Conservation (phyloP, 2,329 filamentous ascomycete genomes). For the Teratosphaeria pseudoeucalypti region DNA sequence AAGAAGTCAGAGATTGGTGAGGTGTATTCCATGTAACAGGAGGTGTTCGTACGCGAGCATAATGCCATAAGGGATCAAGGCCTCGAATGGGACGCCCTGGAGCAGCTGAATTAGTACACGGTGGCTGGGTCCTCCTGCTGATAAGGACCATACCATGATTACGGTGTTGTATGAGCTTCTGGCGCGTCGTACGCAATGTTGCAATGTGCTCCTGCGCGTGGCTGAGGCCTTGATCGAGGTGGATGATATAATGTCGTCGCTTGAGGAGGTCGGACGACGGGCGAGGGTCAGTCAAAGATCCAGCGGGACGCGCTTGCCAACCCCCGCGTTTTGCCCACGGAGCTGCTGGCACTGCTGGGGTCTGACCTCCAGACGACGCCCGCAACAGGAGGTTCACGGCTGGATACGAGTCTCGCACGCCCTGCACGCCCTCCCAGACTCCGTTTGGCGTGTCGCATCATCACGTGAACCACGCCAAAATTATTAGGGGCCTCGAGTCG, state of each 20-base stretch:
- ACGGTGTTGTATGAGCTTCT: neutral
- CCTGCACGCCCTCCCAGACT: neutral
- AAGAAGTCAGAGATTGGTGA: neutral
- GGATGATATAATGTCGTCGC: neutral
- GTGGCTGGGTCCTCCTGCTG: neutral
- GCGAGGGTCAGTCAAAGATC: neutral
- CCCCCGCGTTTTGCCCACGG: neutral
- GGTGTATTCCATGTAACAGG: neutral
- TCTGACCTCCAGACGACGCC: neutral
- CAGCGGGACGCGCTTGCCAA: neutral
- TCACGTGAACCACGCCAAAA: neutral
- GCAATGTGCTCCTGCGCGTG: neutral
- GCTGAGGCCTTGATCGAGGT: neutral
- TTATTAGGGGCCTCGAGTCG: neutral
- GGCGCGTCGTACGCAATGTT: neutral
- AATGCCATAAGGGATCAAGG: constrained; percentile 5
- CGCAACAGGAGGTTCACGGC: neutral
- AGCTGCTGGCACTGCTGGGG: neutral
- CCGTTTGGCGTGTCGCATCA: constrained; percentile 5
- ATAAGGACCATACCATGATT: constrained; percentile 4
- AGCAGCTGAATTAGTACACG: constrained; percentile 2
- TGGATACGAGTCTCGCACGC: neutral
- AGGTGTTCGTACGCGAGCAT: constrained; percentile 3
- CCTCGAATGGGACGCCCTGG: constrained; percentile 58
- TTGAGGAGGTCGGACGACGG: neutral